Evolutionary conservation across 805 yeast species (phyloP).

Genomic region (Kuraishia floccosa): DNA sequence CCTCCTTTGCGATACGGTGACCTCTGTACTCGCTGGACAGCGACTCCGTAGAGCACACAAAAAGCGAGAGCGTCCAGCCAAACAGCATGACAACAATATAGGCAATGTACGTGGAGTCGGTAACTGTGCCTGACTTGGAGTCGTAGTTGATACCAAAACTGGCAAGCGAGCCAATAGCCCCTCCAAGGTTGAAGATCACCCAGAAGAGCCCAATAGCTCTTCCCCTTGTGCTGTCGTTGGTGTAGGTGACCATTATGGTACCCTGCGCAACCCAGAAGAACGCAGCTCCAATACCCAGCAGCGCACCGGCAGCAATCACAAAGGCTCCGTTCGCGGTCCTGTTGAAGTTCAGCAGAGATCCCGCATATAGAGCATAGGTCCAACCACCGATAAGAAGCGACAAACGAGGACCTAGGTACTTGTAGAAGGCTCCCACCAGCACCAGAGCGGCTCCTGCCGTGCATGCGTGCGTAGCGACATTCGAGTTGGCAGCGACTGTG

Average conservation of each 20-base stretch:
- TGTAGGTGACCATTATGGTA: conserved; percentile 38
- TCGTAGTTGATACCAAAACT: conserved; percentile 40
- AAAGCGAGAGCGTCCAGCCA: conserved; percentile 21
- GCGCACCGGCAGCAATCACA: conserved; percentile 42
- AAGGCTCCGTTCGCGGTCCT: conserved; percentile 33
- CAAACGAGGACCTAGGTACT: conserved; percentile 29
- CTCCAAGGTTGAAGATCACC: conserved; percentile 48
- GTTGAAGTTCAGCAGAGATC: conserved; percentile 32
- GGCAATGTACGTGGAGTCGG: conserved; percentile 38
- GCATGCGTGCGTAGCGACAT: conserved; percentile 40
- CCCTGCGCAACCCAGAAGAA: conserved; percentile 49
- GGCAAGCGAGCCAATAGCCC: conserved; percentile 41
- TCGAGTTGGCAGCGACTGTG: conserved; percentile 28
- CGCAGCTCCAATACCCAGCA: conserved; percentile 41
- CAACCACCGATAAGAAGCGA: conserved; percentile 35
- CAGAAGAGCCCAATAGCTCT: conserved; percentile 39
- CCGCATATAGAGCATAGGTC: conserved; percentile 39
- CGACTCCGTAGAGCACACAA: conserved; percentile 29
- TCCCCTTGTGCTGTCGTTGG: conserved; percentile 36
- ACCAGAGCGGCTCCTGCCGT: conserved; percentile 41
- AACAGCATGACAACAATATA: conserved; percentile 35
- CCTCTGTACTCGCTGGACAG: conserved; percentile 16
- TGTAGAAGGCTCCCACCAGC: conserved; percentile 39
- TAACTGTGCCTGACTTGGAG: conserved; percentile 20
- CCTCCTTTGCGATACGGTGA: conserved; percentile 34